Conservation (phyloP, 2,329 filamentous ascomycete genomes). For the Calcarisporium arbuscula region DNA sequence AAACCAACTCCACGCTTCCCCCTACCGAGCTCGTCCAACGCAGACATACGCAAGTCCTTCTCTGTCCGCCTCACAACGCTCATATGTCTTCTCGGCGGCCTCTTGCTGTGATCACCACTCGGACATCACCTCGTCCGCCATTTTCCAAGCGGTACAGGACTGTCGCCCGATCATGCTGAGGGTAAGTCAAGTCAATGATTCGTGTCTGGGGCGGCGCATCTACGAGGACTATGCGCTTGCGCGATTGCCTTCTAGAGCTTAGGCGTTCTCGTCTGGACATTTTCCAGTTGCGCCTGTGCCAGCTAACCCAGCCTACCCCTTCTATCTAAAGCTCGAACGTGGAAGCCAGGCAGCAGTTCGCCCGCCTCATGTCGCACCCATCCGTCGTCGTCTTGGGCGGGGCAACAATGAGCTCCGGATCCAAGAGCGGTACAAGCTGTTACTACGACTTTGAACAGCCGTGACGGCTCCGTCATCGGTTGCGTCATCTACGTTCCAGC, state of each 20-base stretch:
- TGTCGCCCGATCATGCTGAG: no score
- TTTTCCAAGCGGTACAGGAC: no score
- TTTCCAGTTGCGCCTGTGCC: slow-evolving; percentile 64
- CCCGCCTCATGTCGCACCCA: slow-evolving; percentile 51
- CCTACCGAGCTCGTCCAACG: no score
- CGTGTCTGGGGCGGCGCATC: slow-evolving; percentile 22
- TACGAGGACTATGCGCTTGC: slow-evolving; percentile 60
- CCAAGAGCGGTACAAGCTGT: slow-evolving; percentile 58
- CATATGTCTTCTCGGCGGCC: no score
- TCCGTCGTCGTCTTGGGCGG: slow-evolving; percentile 71
- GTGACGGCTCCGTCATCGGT: no score
- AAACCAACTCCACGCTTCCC: no score
- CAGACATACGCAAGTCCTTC: no score
- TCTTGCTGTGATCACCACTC: no score
- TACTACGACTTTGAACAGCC: slow-evolving; percentile 63
- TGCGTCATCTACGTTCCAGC: no score
- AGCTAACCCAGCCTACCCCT: slow-evolving; percentile 58
- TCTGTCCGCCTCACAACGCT: no score
- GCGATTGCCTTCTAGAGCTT: slow-evolving; percentile 62
- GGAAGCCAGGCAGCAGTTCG: slow-evolving; percentile 58
- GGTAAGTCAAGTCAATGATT: slow-evolving; percentile 34
- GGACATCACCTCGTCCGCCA: no score
- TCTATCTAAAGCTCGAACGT: slow-evolving; percentile 48
- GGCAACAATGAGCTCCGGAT: slow-evolving; percentile 77
- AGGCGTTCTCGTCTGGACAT: slow-evolving; percentile 66